Evolutionary conservation across 176 grass and related monocot species (phyloP).

Genomic region (Hordeum marinum): DNA sequence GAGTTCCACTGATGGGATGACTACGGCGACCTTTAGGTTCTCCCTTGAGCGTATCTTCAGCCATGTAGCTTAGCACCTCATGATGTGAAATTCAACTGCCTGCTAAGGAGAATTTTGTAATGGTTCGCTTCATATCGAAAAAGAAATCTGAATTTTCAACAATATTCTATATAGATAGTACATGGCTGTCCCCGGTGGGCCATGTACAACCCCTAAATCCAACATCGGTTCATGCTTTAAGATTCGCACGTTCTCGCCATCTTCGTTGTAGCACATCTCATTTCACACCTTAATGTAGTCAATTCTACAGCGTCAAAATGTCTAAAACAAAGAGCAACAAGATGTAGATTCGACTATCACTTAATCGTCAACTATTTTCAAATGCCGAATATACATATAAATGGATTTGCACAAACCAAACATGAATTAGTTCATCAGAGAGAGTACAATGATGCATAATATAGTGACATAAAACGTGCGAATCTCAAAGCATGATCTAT

Average conservation of each 20-base stretch:
- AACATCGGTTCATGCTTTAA: neutral
- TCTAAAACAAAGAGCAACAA: neutral
- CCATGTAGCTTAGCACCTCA: slow-evolving; percentile 5
- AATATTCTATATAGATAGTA: neutral
- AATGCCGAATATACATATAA: neutral
- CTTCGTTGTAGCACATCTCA: neutral
- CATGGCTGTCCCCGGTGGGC: neutral
- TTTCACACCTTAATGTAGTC: neutral
- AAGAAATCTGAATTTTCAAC: neutral
- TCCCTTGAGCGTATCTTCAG: slow-evolving; percentile 25
- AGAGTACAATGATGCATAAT: neutral
- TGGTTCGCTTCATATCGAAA: neutral
- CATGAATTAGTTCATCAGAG: neutral
- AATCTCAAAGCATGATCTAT: too few relatives aligned
- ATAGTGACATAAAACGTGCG: too few relatives aligned
- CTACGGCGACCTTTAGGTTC: neutral
- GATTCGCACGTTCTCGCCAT: neutral
- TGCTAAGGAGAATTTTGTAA: slow-evolving; percentile 2
- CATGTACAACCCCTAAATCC: neutral
- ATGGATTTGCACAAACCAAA: neutral
- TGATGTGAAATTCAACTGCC: neutral
- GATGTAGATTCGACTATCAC: neutral
- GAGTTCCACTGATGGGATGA: slow-evolving; percentile 33
- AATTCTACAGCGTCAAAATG: neutral
- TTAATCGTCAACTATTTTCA: neutral